Base-by-base conservation (phyloP, 805 yeast genomes). In the Isabelozyma pseudorhagii region DNA sequence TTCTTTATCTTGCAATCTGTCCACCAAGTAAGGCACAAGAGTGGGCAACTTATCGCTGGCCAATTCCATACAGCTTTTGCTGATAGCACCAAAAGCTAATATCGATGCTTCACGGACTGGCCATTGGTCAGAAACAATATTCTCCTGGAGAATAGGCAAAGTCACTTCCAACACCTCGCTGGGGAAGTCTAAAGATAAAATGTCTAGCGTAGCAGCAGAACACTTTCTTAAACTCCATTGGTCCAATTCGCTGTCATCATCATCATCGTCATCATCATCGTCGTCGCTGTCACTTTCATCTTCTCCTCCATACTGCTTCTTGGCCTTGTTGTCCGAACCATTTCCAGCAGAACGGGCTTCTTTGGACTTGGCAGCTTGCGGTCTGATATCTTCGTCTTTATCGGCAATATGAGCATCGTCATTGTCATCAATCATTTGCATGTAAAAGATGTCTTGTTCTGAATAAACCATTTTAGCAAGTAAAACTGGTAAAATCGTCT, bases 161-260 rank as follows among this genome's bases (percentile, higher is more conserved):
- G 89, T 78, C 10, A 81, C 73, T 21, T 76, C 73, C 43, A 93
- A 72, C 3, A 89, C 92, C 50, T 81, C 82, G 10, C 75, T 77
- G 0, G 97, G 92, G 49, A 79, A 77, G 40, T 77, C 75, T 25
- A 83, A 74, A 0, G 97, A 87, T 49, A 94, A 69, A 1, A 85
- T 79, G 63, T 94, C 99, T 41, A 94, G 74, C 0, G 97, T 87
- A 4, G 97, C 94, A 3, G 98, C 98, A 4, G 96, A 79, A 67
- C 98, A 93, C 68, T 93, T 93, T 61, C 99, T 79, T 50, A 94
- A 69, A 59, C 85, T 90, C 99, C 99, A 94, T 58, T 84, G 89
- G 36, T 84, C 82, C 43, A 83, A 77, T 38, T 80, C 83, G 48
- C 79, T 85, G 45, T 79, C 87, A 46, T 80, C 87, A 45, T 82